phyloP scores from a whole-genome alignment of 192 early-diverging fungal species.

The Gamsiella multidivaricata region DNA sequence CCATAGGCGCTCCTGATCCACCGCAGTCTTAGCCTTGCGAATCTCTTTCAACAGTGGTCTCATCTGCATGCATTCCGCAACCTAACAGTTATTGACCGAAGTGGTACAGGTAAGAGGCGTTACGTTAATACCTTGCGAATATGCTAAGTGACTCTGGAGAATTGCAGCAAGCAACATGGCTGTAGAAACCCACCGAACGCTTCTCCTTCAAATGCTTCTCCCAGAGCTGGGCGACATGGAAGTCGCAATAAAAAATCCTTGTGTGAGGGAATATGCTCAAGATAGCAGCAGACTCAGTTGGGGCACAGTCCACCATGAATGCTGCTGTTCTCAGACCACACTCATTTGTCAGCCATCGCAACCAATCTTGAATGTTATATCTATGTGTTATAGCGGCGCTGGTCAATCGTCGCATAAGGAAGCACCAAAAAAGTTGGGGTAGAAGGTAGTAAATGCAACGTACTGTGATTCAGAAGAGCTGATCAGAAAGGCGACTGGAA shows the following conservation, averaged over 20 bases:
- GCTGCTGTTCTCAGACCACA: constrained; percentile 6
- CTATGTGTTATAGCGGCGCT: neutral
- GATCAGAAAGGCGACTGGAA: neutral
- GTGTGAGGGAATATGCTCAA: neutral
- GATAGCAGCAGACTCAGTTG: neutral
- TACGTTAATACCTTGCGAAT: too few species aligned
- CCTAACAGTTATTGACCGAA: too few species aligned
- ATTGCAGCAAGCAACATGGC: too few species aligned
- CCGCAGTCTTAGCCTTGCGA: too few species aligned
- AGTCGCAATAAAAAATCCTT: constrained; percentile 7
- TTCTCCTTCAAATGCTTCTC: constrained; percentile 1
- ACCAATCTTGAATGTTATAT: neutral
- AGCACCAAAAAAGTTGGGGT: neutral
- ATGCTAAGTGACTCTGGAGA: too few species aligned
- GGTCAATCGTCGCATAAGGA: neutral
- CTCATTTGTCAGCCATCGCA: neutral
- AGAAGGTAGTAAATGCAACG: neutral
- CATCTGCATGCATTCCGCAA: too few species aligned
- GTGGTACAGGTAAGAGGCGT: too few species aligned
- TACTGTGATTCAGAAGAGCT: constrained; percentile 12
- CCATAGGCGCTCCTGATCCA: too few species aligned
- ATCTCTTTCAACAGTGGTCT: too few species aligned
- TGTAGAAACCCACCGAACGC: too few species aligned
- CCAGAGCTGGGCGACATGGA: constrained; percentile 12
- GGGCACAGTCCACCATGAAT: constrained; percentile 8